These are phyloP conservation scores for Hymenoscyphus linearis DNA, from an alignment of 2,329 filamentous ascomycete species.

Conservation along the genomic window DNA sequence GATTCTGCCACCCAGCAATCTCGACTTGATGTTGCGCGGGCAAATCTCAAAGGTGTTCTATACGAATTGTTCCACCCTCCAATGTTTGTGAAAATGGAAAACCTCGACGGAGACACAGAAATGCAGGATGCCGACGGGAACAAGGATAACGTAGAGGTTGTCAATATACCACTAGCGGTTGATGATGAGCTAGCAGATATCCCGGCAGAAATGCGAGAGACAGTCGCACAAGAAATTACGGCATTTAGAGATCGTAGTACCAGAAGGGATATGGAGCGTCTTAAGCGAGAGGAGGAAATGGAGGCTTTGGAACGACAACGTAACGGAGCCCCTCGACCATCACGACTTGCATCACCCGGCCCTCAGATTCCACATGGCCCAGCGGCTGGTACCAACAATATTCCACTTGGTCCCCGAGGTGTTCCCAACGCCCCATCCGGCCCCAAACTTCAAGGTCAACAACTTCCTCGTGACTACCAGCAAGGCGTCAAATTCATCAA, in stretches of 20 bases:
- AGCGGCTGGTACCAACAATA: constrained; percentile 61
- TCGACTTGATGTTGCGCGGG: constrained; percentile 63
- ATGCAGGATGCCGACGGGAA: constrained; percentile 60
- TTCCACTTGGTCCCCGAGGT: constrained; percentile 69
- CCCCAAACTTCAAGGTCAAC: constrained; percentile 55
- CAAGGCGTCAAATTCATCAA: constrained; percentile 80
- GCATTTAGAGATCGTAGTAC: constrained; percentile 91
- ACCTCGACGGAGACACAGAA: constrained; percentile 59
- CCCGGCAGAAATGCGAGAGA: constrained; percentile 91
- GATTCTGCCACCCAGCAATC: constrained; percentile 57
- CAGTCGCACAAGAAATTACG: constrained; percentile 88
- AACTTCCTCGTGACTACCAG: constrained; percentile 67
- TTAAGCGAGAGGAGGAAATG: constrained; percentile 85
- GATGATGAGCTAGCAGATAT: constrained; percentile 96
- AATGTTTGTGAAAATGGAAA: constrained; percentile 41
- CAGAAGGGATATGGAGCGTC: constrained; percentile 78
- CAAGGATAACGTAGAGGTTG: constrained; percentile 70
- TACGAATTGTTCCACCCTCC: constrained; percentile 67
- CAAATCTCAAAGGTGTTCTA: constrained; percentile 62
- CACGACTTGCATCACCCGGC: constrained; percentile 66
- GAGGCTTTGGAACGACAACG: constrained; percentile 78
- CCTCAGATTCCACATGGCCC: constrained; percentile 49
- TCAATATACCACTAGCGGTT: constrained; percentile 79
- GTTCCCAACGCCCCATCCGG: constrained; percentile 72
- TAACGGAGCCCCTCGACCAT: constrained; percentile 59